Conservation (phyloP, 2,329 filamentous ascomycete species). For the Plenodomus biglobosus region DNA sequence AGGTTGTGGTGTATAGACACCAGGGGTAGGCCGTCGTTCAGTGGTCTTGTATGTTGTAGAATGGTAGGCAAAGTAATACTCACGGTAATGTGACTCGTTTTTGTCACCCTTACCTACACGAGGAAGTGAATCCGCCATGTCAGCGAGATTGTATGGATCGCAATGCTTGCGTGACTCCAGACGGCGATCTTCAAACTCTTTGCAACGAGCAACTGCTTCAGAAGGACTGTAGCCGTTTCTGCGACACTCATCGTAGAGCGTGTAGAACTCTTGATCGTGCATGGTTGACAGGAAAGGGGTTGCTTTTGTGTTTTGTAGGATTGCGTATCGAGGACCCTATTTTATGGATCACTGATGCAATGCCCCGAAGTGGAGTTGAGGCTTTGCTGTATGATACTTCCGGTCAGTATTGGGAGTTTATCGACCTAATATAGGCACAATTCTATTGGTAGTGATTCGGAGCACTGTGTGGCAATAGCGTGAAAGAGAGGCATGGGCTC, state of each 20-base stretch:
- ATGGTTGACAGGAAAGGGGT: background rate
- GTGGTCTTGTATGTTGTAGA: no score
- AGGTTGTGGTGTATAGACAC: no score
- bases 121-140: background rate
- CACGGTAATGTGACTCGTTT: background rate
- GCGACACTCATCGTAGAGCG: background rate
- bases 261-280: background rate
- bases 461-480: background rate
- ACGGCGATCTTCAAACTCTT: background rate
- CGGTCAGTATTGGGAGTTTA: background rate
- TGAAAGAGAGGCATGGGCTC: background rate
- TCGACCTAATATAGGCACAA: background rate
- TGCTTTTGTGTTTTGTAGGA: no score
- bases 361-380: background rate
- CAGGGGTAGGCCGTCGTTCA: no score
- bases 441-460: background rate
- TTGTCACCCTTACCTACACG: background rate
- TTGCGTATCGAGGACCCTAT: no score
- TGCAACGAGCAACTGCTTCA: background rate
- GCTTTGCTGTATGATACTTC: background rate
- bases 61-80: background rate
- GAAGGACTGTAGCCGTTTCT: background rate
- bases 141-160: background rate
- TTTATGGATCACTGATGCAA: background rate
- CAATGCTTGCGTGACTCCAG: background rate